A percentile compares a stretch with the other conserved stretches of the same genome.
phyloP scores from a whole-genome alignment of 331 rosid genomes.

The Stylosanthes scabra region DNA sequence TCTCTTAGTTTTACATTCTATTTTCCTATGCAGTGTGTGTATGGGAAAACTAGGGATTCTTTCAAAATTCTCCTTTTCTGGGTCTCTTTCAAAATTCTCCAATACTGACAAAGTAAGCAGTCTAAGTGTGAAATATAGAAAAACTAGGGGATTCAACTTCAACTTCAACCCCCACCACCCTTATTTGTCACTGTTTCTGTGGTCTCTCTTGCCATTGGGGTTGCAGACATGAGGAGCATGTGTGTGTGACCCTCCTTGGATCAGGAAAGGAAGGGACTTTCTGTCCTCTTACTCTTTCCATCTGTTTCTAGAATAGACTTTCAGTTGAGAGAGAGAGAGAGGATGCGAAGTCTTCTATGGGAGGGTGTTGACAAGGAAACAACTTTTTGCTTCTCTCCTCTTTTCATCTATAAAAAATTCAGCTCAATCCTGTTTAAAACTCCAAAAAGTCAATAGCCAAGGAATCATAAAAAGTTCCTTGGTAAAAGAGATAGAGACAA shows the following conservation, averaged over 20 bases:
- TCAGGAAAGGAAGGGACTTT: constrained; percentile 51
- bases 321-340: constrained; percentile 41
- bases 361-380: constrained; percentile 71
- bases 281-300: constrained; percentile 63
- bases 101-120: constrained; percentile 63
- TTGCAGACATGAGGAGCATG: constrained; percentile 43
- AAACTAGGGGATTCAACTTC: constrained; percentile 37
- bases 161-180: not conserved
- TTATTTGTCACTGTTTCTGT: constrained; percentile 40
- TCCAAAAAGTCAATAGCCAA: constrained; percentile 45
- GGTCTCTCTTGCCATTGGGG: constrained; percentile 22
- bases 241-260: constrained; percentile 63
- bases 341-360: constrained; percentile 56
- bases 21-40: constrained; percentile 31
- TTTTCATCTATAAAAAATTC: constrained; percentile 38
- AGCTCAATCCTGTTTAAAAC: constrained; percentile 52
- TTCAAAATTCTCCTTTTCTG: constrained; percentile 39
- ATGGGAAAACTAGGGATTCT: constrained; percentile 34
- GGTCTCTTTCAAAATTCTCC: constrained; percentile 62
- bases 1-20: constrained; percentile 20
- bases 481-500: constrained; percentile 50
- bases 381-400: constrained; percentile 50
- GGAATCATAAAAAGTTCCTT: constrained; percentile 35
- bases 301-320: constrained; percentile 45
- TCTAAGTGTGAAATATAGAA: constrained; percentile 55